A percentile compares a stretch with the other conserved stretches of the same genome.
phyloP scores from a whole-genome alignment of 306 rosid genomes.

The Aeschynomene evenia region DNA sequence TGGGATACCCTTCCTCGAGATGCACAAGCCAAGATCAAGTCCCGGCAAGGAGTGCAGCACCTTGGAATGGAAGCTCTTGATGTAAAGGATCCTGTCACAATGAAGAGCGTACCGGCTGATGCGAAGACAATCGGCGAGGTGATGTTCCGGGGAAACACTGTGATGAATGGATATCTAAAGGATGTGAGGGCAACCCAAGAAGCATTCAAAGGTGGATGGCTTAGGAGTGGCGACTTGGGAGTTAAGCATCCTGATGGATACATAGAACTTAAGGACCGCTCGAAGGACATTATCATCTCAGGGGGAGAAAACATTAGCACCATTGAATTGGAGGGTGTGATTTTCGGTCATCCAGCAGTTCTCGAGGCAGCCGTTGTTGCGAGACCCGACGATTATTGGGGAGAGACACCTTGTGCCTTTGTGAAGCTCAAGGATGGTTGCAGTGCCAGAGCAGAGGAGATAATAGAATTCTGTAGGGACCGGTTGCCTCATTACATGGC shows the following conservation, averaged over 20 bases:
- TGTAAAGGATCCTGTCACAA: constrained; percentile 68
- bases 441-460: constrained; percentile 49
- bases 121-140: constrained; percentile 85
- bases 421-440: constrained; percentile 71
- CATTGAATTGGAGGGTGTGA: constrained; percentile 76
- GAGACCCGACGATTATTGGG: constrained; percentile 82
- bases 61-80: constrained; percentile 70
- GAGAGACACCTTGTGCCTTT: constrained; percentile 91
- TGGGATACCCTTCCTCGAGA: constrained; percentile 65
- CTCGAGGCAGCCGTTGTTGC: constrained; percentile 81
- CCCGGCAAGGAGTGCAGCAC: constrained; percentile 83
- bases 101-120: constrained; percentile 78
- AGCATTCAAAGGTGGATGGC: constrained; percentile 82
- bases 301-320: constrained; percentile 95
- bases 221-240: constrained; percentile 76
- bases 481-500: constrained; percentile 76
- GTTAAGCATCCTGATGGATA: constrained; percentile 81
- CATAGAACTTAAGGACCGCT: constrained; percentile 77
- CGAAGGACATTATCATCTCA: constrained; percentile 81
- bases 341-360: constrained; percentile 70
- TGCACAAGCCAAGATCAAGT: constrained; percentile 57
- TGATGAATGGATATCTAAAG: constrained; percentile 84
- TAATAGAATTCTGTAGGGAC: constrained; percentile 53
- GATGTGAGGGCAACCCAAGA: constrained; percentile 63
- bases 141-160: constrained; percentile 83